Conservation (phyloP, 2,329 filamentous ascomycete genomes). For the Lecanosticta acicola region DNA sequence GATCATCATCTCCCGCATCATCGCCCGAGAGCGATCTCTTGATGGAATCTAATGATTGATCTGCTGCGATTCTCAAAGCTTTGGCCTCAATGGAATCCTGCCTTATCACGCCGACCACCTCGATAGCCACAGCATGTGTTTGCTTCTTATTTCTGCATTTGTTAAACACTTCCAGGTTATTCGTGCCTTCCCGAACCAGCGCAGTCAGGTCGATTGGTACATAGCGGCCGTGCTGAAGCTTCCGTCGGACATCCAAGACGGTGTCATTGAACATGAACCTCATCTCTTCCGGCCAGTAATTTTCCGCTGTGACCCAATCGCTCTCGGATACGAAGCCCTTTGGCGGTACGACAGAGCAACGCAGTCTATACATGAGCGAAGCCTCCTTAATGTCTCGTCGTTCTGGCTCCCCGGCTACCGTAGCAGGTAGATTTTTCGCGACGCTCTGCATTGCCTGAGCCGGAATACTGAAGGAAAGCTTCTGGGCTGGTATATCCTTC, state of each 20-base stretch:
- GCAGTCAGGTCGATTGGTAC: conserved; percentile 68
- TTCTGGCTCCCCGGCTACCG: conserved; percentile 27
- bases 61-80: conserved; percentile 36
- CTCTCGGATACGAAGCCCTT: conserved; percentile 37
- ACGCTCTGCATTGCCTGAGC: conserved; percentile 35
- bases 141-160: conserved; percentile 37
- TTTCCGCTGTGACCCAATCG: conserved; percentile 60
- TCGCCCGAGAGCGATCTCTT: conserved; percentile 41
- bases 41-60: conserved; percentile 54
- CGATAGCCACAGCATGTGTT: conserved; percentile 63
- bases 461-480: conserved; percentile 46
- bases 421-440: conserved; percentile 23
- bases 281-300: conserved; percentile 64
- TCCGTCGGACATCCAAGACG: conserved; percentile 55
- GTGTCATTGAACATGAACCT: conserved; percentile 63
- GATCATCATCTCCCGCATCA: conserved; percentile 50
- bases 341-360: conserved; percentile 51
- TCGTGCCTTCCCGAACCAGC: conserved; percentile 54
- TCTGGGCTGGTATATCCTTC: conserved; percentile 35
- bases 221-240: conserved; percentile 68
- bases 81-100: conserved; percentile 36
- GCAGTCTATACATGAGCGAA: conserved; percentile 61
- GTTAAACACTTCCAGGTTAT: conserved; percentile 53
- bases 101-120: conserved; percentile 56
- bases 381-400: conserved; percentile 43